Conservation (phyloP, 768 basidiomycete species). For the Chlorophyllum brunneum region DNA sequence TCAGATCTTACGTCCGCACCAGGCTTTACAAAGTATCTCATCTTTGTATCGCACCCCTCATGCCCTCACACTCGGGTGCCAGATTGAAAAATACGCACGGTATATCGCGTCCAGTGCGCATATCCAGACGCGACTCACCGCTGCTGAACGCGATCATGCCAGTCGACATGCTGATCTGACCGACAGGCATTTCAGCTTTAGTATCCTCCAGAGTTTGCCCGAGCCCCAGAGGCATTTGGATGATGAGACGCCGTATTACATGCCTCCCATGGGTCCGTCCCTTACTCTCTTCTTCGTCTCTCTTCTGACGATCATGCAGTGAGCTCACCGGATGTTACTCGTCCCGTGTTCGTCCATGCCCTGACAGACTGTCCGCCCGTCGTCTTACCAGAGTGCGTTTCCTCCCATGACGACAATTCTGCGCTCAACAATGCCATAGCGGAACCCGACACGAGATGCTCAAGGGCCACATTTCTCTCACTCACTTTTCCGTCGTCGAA, state of each 20-base stretch:
- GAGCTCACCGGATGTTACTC: constrained; percentile 67
- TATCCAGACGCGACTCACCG: constrained; percentile 74
- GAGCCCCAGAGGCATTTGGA: constrained; percentile 73
- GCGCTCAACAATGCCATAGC: constrained; percentile 28
- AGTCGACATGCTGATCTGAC: constrained; percentile 70
- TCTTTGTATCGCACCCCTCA: not conserved
- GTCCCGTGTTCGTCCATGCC: constrained; percentile 81
- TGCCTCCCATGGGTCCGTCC: constrained; percentile 66
- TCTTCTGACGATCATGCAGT: constrained; percentile 41
- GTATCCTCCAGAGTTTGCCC: constrained; percentile 82
- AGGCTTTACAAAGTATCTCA: constrained; percentile 74
- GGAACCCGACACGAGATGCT: constrained; percentile 71
- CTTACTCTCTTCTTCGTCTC: constrained; percentile 10
- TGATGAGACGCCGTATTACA: constrained; percentile 62
- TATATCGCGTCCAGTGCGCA: constrained; percentile 69
- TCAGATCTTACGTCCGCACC: constrained; percentile 85
- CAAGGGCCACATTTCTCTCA: constrained; percentile 78
- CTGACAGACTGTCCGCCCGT: constrained; percentile 64
- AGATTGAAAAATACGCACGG: constrained; percentile 90
- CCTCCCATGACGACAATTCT: not conserved
- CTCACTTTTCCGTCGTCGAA: constrained; percentile 75
- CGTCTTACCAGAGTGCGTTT: constrained; percentile 63
- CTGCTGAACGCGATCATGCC: constrained; percentile 79
- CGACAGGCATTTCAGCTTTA: constrained; percentile 73
- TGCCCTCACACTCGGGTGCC: not conserved